Conservation (phyloP, 2,329 filamentous ascomycete genomes). For the Rosellinia necatrix region DNA sequence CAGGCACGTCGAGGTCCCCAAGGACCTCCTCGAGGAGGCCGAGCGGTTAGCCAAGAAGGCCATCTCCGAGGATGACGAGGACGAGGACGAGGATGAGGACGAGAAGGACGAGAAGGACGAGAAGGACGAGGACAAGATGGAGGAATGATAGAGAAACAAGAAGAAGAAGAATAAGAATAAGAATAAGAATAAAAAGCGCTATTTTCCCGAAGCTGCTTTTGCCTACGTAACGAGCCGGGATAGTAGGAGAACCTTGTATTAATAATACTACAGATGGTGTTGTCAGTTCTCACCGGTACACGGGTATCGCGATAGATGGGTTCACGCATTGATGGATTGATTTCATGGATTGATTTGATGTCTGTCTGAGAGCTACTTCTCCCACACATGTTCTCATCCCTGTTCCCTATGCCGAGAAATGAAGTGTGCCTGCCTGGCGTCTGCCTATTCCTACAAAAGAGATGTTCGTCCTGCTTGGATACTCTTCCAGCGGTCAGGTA, state of each 20-base stretch:
- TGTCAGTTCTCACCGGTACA: slow-evolving; percentile 22
- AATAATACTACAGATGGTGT: slow-evolving; percentile 27
- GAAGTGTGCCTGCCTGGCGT: slow-evolving; percentile 1
- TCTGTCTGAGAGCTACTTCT: slow-evolving; percentile 29
- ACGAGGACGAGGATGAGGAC: slow-evolving; percentile 74
- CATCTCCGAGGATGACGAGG: slow-evolving; percentile 85
- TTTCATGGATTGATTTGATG: no score
- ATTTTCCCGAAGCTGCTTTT: background rate
- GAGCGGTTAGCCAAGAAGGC: slow-evolving; percentile 91
- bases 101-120: slow-evolving; percentile 71
- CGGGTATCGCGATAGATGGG: slow-evolving; percentile 24
- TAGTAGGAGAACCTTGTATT: slow-evolving; percentile 28
- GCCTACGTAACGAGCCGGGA: slow-evolving; percentile 4
- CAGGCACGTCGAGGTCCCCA: slow-evolving; percentile 89
- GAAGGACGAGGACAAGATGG: slow-evolving; percentile 90
- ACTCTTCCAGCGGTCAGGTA: no score
- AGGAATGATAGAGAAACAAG: slow-evolving; percentile 64
- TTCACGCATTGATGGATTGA: slow-evolving; percentile 31
- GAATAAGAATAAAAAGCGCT: slow-evolving; percentile 36
- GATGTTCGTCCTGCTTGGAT: no score
- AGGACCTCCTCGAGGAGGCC: slow-evolving; percentile 87
- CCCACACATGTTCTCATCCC: slow-evolving; percentile 7
- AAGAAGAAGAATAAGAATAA: background rate
- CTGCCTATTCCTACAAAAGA: slow-evolving; percentile 9
- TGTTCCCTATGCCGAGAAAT: slow-evolving; percentile 15